Evolutionary conservation across 306 rosid species (phyloP).

Genomic region (Cercis canadensis): DNA sequence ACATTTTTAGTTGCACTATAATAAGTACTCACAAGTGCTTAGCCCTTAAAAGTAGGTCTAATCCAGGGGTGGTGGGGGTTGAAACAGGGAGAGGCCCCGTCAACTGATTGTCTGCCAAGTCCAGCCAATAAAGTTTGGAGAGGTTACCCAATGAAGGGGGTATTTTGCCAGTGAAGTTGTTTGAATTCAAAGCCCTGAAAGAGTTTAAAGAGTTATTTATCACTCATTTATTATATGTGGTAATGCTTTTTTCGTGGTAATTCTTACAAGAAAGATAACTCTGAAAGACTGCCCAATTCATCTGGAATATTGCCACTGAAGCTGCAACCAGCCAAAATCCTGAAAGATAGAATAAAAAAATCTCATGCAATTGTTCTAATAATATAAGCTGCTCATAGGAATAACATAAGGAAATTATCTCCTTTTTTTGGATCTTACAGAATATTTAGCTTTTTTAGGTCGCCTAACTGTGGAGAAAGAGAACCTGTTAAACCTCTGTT

Average conservation of each 20-base stretch:
- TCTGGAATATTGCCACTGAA: constrained; percentile 85
- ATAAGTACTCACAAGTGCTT: constrained; percentile 79
- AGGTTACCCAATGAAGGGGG: constrained; percentile 90
- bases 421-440: constrained; percentile 60
- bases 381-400: constrained; percentile 14
- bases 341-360: constrained; percentile 41
- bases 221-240: neutral
- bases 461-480: constrained; percentile 58
- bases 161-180: constrained; percentile 75
- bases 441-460: constrained; percentile 62
- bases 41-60: constrained; percentile 79
- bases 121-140: constrained; percentile 89
- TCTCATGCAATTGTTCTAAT: neutral
- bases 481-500: constrained; percentile 65
- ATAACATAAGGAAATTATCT: constrained; percentile 25
- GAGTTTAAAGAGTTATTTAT: neutral
- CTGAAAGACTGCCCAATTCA: constrained; percentile 75
- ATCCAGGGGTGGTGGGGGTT: constrained; percentile 58
- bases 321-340: constrained; percentile 92
- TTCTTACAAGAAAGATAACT: constrained; percentile 85
- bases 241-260: neutral
- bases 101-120: constrained; percentile 79
- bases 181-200: constrained; percentile 87
- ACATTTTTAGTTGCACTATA: constrained; percentile 13
- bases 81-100: constrained; percentile 82